These are phyloP conservation scores for Fusarium continuum DNA, from an alignment of 2,329 filamentous ascomycete genomes.

Conservation along the genomic window DNA sequence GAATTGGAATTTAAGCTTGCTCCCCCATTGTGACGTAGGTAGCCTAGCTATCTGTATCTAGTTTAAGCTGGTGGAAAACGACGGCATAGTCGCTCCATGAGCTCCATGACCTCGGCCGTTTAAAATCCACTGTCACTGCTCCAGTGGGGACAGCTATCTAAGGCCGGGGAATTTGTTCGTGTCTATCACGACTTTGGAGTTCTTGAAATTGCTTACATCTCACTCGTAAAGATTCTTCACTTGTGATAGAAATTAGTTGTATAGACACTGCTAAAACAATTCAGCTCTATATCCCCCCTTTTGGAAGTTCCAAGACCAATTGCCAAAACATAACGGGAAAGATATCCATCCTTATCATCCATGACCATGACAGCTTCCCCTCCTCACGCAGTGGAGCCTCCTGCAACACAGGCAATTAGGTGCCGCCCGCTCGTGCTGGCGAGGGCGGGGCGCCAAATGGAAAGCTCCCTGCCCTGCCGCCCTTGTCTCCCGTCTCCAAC, in stretches of 20 bases:
- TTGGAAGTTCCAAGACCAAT: not conserved
- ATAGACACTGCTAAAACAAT: not conserved
- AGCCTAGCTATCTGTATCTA: constrained; percentile 9
- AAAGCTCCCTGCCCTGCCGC: constrained; percentile 19
- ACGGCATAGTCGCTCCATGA: constrained; percentile 15
- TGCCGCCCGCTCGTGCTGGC: no score
- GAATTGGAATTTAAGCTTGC: not conserved
- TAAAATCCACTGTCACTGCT: constrained; percentile 17
- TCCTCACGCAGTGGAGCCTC: constrained; percentile 12
- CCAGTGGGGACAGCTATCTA: constrained; percentile 20
- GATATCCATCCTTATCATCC: constrained; percentile 3
- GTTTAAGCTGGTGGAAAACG: constrained; percentile 24
- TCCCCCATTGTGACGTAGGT: constrained; percentile 9
- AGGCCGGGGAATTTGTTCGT: constrained; percentile 6
- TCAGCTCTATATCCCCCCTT: not conserved
- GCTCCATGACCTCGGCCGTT: constrained; percentile 10
- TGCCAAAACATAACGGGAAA: not conserved
- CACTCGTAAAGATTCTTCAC: not conserved
- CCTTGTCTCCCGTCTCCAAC: constrained; percentile 15
- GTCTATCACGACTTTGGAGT: not conserved
- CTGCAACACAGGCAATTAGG: constrained; percentile 7
- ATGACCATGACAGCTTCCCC: constrained; percentile 11
- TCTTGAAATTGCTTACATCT: not conserved
- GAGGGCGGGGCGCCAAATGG: no score
- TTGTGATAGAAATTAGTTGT: not conserved